Evolutionary conservation across 352 stramenopile genomes (phyloP), one percentile per base, ranked within the genome.

Genomic region (Phytophthora sansomeana): DNA sequence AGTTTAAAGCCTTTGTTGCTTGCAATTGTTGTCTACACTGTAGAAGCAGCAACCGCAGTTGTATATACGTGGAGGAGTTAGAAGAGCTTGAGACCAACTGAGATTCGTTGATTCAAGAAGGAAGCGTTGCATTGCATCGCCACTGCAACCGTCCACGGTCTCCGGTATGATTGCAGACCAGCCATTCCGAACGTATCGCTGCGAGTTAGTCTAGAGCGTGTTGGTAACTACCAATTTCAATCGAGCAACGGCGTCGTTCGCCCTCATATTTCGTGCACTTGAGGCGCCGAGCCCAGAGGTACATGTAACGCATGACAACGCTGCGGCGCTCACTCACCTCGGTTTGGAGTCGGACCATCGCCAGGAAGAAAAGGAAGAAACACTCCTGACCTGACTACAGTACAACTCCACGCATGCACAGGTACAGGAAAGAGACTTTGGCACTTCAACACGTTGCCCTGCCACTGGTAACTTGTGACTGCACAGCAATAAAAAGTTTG

Each of bases 251-350:
- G 49, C 44, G 39, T 72, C 29, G 17, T 60, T 54, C 33, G 55
- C 54, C 58, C 63, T 72, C 43, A 68, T 59, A 47, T 66, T 58
- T 69, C 65, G 48, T 67, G 51, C 39, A 21, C 33, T 69, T 32
- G 64, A 33, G 32, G 24, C 39, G 44, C 17, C 32, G 32, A 56
- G 44, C 30, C 32, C 49, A 39, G 39, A 44, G 51, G 13, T n/a
- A n/a, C n/a, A n/a, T 26, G 55, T 29, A 60, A 51, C 29, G 10
- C 38, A 19, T 11, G 29, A 67, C 36, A 63, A 64, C 43, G n/a
- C 32, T 21, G 55, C 61, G 44, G 41, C 43, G 16, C 26, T 36
- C 24, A 21, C 36, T 46, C 49, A 43, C 29, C n/a, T 21, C 29
- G 16, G 16, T 32, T 57, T 61, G 33, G 50, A 56, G 55, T 67